Conservation (phyloP, 2,329 filamentous ascomycete genomes). For the Colletotrichum magnum region DNA sequence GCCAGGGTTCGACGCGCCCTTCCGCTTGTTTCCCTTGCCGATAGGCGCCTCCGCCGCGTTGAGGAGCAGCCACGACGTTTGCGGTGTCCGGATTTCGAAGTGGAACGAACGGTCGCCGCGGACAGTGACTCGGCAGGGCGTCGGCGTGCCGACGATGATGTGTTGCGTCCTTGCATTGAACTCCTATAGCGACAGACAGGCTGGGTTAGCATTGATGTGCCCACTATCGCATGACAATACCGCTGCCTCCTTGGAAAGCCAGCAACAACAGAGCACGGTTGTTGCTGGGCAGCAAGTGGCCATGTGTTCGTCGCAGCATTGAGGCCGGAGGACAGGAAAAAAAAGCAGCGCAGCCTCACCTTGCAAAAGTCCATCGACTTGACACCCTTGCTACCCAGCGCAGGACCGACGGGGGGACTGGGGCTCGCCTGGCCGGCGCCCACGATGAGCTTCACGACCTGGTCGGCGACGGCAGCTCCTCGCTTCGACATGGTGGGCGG, state of each 20-base stretch:
- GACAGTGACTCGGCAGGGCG: conserved; percentile 91
- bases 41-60: conserved; percentile 83
- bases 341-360: conserved; percentile 62
- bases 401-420: conserved; percentile 95
- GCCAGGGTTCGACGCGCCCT: conserved; percentile 82
- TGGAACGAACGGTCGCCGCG: conserved; percentile 93
- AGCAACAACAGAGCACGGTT: conserved; percentile 15
- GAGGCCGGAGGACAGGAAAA: conserved; percentile 5
- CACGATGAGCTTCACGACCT: conserved; percentile 97
- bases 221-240: conserved; percentile 29
- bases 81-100: conserved; percentile 94
- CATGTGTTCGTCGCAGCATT: conserved; percentile 31
- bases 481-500: conserved; percentile 66
- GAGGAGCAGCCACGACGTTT: conserved; percentile 91
- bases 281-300: conserved; percentile 30
- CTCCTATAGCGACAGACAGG: conserved; percentile 71
- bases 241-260: conserved; percentile 12
- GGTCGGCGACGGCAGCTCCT: conserved; percentile 64
- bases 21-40: conserved; percentile 81
- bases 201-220: conserved; percentile 38
- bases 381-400: conserved; percentile 95
- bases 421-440: conserved; percentile 95
- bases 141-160: conserved; percentile 85
- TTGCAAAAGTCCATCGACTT: conserved; percentile 99
- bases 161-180: conserved; percentile 96